These are phyloP conservation scores for Scedosporium boydii DNA, from an alignment of 2,329 filamentous ascomycete species.

Conservation along the genomic window DNA sequence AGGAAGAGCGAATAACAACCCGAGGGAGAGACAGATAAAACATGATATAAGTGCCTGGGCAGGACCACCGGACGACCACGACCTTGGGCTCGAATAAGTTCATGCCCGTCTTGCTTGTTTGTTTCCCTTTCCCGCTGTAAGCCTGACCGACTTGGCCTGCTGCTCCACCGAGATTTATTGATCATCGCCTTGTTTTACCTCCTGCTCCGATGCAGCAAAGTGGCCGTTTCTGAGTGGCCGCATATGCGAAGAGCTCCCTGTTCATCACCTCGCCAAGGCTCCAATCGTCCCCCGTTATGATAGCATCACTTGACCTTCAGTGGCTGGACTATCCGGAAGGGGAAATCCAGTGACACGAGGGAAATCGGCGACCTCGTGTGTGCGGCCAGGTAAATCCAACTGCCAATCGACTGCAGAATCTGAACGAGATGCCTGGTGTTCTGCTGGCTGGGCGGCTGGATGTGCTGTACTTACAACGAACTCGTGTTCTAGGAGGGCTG, in stretches of 20 bases:
- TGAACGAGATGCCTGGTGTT: background rate
- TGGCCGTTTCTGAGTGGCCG: background rate
- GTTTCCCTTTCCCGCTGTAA: background rate
- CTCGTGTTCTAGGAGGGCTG: background rate
- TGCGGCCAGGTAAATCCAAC: background rate
- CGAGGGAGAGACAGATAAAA: background rate
- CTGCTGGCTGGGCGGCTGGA: background rate
- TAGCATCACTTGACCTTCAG: background rate
- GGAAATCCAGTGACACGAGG: slow-evolving; percentile 1
- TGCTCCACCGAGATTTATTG: background rate
- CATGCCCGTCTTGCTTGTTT: too few species aligned
- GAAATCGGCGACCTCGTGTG: background rate
- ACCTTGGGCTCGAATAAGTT: too few species aligned
- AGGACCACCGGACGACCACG: background rate
- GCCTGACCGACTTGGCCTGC: background rate
- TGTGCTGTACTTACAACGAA: background rate
- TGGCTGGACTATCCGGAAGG: background rate
- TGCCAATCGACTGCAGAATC: background rate
- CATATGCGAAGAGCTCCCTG: background rate
- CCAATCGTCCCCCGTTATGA: background rate
- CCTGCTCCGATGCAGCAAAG: background rate
- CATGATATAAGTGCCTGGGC: background rate
- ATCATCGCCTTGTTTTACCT: background rate
- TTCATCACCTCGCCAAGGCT: background rate
- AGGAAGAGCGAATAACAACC: background rate